Evolutionary conservation across 306 rosid species (phyloP).

Genomic region (Crataegus laevigata): DNA sequence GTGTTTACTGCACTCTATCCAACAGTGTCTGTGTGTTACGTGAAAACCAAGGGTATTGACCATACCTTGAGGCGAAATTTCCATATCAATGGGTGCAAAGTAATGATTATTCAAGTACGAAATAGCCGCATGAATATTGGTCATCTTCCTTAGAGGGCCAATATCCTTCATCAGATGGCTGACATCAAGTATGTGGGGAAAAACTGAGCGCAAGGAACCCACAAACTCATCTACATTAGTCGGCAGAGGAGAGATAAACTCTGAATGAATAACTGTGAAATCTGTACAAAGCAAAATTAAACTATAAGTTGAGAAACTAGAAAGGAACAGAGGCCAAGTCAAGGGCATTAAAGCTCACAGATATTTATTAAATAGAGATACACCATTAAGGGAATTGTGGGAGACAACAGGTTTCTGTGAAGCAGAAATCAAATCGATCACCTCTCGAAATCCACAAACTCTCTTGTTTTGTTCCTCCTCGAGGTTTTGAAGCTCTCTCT

Average conservation of each 20-base stretch:
- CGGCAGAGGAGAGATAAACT: constrained; percentile 72
- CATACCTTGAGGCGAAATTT: constrained; percentile 52
- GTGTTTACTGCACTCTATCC: constrained; percentile 1
- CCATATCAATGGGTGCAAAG: constrained; percentile 57
- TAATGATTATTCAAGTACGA: constrained; percentile 59
- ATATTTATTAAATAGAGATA: constrained; percentile 39
- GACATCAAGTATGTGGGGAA: constrained; percentile 58
- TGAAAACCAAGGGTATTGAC: constrained; percentile 10
- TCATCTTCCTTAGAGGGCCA: constrained; percentile 44
- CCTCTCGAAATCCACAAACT: constrained; percentile 84
- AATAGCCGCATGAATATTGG: constrained; percentile 51
- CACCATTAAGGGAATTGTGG: constrained; percentile 78
- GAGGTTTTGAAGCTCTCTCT: constrained; percentile 51
- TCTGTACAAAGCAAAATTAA: constrained; percentile 45
- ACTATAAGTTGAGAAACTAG: constrained; percentile 18
- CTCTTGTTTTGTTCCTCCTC: constrained; percentile 68
- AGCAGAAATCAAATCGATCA: constrained; percentile 94
- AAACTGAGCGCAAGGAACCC: constrained; percentile 40
- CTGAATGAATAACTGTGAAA: constrained; percentile 67
- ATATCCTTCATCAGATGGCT: constrained; percentile 57
- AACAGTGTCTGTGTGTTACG: neutral
- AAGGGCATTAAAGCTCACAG: constrained; percentile 9
- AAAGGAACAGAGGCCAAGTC: neutral
- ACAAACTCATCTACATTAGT: constrained; percentile 54
- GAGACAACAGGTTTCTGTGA: constrained; percentile 93